Evolutionary conservation across 2,329 filamentous ascomycete species (phyloP), one percentile per base, ranked within the genome.

Genomic region (Diaporthe citriasiana): DNA sequence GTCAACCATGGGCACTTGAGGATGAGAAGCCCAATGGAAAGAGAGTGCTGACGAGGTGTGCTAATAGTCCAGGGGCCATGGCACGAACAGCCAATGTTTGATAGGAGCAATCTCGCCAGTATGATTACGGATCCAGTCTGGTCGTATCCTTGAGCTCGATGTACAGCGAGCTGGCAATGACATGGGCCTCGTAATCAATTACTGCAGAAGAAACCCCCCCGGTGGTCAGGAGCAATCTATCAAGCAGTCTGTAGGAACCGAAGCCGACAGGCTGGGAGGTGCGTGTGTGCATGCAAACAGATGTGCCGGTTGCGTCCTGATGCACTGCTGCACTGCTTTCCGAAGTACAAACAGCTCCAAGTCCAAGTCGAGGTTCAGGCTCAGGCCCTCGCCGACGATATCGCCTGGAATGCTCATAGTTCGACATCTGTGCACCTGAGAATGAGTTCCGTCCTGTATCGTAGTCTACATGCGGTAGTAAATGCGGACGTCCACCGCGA

Each of bases 91-190:
- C 22, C 47, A 68, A 68, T 68, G 68, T 30, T 72, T 33, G 65
- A 51, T 47, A 27, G 63, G 57, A 51, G 74, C 71, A 76, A 76
- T 76, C 70, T 76, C 75, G 71, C 70, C 66, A 75, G 66, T 71
- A 70, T 70, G 51, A 74, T 71, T 76, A 60, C 59, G 75, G 74
- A 45, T 65, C 74, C 68, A 71, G 50, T 65, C 47, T 57, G 42
- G 66, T 70, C 68, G 57, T 42, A 60, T 71, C 70, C 50, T 66
- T 22, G 70, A 50, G 27, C 17, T 47, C 25, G 15, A 53, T 56
- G 59, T n/a, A 71, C 38, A 57, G 42, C 50, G 25, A 38, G 63
- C 13, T 33, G 33, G 22, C 63, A 53, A 50, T 59, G 73, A 40
- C 47, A 73, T 33, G 51, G 65, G 65, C 53, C 50, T 70, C 71